Base-by-base conservation (phyloP, 1,139 yeast genomes). In the Groenewaldozyma auringiensis region DNA sequence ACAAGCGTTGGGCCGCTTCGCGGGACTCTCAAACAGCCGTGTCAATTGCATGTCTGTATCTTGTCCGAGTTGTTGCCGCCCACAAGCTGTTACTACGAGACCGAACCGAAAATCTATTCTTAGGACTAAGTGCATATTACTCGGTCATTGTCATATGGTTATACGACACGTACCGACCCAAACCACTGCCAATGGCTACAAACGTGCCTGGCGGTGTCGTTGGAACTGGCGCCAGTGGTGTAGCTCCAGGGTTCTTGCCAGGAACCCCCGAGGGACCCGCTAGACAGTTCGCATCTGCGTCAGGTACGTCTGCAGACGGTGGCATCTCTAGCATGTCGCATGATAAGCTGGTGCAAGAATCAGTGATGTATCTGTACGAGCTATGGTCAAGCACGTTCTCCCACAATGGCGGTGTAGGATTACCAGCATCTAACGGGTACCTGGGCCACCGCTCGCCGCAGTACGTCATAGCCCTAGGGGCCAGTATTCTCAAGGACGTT, bases 141-240 rank as follows among this genome's bases (percentile, higher is more conserved):
- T 51, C 63, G 3, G 59, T 53, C 8, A 40, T 62, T 3, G 54
- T 56, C 9, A 46, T 62, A 18, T 60, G 61, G 64, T 52, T 62
- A 11, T 49, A 53, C 42, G 60, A 59, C 46, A 34, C 8, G 21
- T 35, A 35, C 25, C 21, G 22, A 4, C 38, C 38, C 21, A 35
- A 35, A 20, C 29, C 17, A 3, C n/a, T 3, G 17, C 13, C 8
- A 22, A 18, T 8, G 21, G 4, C 36, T 6, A 9, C 14, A 20
- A 20, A 20, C 3, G 33, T 9, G 4, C 14, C n/a, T 18, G 21
- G n/a, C 3, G 20, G 33, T 22, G 37, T 27, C 8, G 43, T 39
- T 22, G 47, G 50, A 47, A 6, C 35, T 33, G n/a, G n/a, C n/a
- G n/a, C n/a, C n/a, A n/a, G n/a, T n/a, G n/a, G n/a, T n/a, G n/a